Evolutionary conservation across 768 basidiomycete genomes (phyloP).

Genomic region (Pleurotus tuber-regium): DNA sequence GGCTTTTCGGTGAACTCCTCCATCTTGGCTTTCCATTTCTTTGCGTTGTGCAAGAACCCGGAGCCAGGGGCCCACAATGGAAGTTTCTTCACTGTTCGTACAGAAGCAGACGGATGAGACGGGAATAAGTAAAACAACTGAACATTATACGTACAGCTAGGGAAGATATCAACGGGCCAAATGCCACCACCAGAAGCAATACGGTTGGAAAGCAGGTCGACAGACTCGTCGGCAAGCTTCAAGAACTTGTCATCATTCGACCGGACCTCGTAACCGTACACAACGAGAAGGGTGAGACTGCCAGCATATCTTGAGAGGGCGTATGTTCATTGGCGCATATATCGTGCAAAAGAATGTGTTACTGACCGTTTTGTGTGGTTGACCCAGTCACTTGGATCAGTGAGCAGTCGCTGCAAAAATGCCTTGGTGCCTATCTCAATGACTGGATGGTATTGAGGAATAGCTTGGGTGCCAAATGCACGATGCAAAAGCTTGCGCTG

Average conservation of each 20-base stretch:
- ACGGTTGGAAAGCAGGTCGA: constrained; percentile 23
- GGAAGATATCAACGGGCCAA: constrained; percentile 34
- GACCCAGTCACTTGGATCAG: constrained; percentile 27
- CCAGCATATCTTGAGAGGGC: constrained; percentile 23
- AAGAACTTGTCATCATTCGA: constrained; percentile 27
- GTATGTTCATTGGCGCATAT: constrained; percentile 23
- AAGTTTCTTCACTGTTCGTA: constrained; percentile 18
- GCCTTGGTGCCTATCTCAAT: constrained; percentile 53
- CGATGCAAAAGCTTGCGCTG: constrained; percentile 68
- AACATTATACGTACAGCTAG: constrained; percentile 13
- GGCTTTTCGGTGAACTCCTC: constrained; percentile 17
- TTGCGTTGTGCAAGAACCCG: constrained; percentile 41
- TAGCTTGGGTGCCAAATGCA: constrained; percentile 51
- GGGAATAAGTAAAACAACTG: background rate
- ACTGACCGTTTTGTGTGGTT: constrained; percentile 12
- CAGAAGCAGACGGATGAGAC: background rate
- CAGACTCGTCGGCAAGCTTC: constrained; percentile 23
- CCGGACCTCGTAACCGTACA: constrained; percentile 45
- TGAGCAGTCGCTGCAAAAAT: constrained; percentile 56
- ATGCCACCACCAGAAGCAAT: constrained; percentile 28
- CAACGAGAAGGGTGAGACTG: constrained; percentile 37
- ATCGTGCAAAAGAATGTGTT: constrained; percentile 15
- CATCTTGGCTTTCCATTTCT: constrained; percentile 39
- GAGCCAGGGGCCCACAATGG: constrained; percentile 26
- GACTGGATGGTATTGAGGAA: constrained; percentile 57